Evolutionary conservation across 164 flowering plant genomes (phyloP), one percentile per base, ranked within the genome.

Genomic region (Euptelea pleiosperma): DNA sequence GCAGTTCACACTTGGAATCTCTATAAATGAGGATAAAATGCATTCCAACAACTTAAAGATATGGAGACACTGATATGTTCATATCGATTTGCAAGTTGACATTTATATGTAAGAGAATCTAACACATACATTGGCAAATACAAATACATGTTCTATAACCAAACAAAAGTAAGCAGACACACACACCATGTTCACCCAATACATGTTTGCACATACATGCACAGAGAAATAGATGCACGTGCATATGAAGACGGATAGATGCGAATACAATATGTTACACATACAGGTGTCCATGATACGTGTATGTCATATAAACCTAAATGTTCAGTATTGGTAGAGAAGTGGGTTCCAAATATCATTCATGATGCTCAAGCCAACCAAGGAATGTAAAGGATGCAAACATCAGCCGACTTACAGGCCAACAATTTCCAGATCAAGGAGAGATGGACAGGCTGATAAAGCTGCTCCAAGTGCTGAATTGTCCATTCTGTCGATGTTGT

Each of bases 401-500:
- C 24, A 55, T 42, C 25, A 29, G 39, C 4, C 52, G 51, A 82
- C 94, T 84, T 82, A 91, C 98, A 88, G 92, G 77, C 98, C 96
- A 64, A 88, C 86, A 53, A 88, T 77, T 73, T 86, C 86, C 54
- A 91, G 77, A 79, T 91, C 96, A 61, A 82, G 75, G 45, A 91
- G 82, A 60, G 83, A 75, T 41, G 89, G 84, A 52, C 96, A 88
- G 7, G 81, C 79, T 48, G 89, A 73, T 55, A 91, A 61, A 37
- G 98, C 90, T 58, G 62, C 52, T 58, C 76, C 76, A 49, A 91
- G 81, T 30, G 92, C 74, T 34, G 86, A 34, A 37, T 67, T 79
- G 61, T 88, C 96, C 82, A 91, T 73, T 67, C 84, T 78, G 41
- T 88, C 98, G 68, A 88, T 80, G 54, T 91, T 86, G 77, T 86